Percentiles rank a stretch among this genome's conserved stretches.
phyloP scores from a whole-genome alignment of 2,329 filamentous ascomycete species.

The Ceratocystis alfenasii region DNA sequence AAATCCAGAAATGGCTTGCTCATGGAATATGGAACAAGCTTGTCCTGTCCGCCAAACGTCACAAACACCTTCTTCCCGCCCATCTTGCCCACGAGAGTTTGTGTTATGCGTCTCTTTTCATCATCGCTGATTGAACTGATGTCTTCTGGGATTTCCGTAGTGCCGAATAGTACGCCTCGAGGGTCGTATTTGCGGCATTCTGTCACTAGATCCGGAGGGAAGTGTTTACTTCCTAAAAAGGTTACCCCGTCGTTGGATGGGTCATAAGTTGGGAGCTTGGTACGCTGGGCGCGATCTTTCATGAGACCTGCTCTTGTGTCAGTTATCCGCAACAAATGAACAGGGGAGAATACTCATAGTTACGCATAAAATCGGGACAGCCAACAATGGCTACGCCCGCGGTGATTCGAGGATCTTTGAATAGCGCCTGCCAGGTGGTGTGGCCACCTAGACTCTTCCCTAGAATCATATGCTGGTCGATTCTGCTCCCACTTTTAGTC shows the following conservation, averaged over 20 bases:
- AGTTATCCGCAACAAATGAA: background rate
- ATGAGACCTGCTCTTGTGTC: constrained; percentile 43
- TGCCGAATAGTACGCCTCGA: constrained; percentile 57
- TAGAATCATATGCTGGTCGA: constrained; percentile 54
- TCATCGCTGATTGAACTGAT: constrained; percentile 29
- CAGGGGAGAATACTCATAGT: constrained; percentile 25
- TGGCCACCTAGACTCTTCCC: constrained; percentile 84
- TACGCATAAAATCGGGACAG: constrained; percentile 73
- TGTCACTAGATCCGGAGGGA: constrained; percentile 56
- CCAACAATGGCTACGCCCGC: constrained; percentile 72
- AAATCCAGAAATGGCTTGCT: constrained; percentile 49
- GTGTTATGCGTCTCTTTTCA: constrained; percentile 35
- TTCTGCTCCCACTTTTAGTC: constrained; percentile 33
- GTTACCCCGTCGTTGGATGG: constrained; percentile 42
- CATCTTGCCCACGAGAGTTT: constrained; percentile 34
- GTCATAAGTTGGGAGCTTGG: constrained; percentile 52
- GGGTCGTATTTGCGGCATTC: constrained; percentile 60
- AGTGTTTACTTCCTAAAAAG: constrained; percentile 68
- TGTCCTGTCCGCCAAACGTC: constrained; percentile 55
- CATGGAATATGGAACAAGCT: constrained; percentile 56
- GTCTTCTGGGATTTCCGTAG: constrained; percentile 30
- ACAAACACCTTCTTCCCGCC: constrained; percentile 52
- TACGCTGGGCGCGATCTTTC: constrained; percentile 61
- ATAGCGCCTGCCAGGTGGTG: constrained; percentile 69
- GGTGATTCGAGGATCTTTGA: constrained; percentile 67